A percentile compares a stretch with the other conserved stretches of the same genome.
phyloP scores from a whole-genome alignment of 208 protist genomes.

The Leishmania amazonensis region DNA sequence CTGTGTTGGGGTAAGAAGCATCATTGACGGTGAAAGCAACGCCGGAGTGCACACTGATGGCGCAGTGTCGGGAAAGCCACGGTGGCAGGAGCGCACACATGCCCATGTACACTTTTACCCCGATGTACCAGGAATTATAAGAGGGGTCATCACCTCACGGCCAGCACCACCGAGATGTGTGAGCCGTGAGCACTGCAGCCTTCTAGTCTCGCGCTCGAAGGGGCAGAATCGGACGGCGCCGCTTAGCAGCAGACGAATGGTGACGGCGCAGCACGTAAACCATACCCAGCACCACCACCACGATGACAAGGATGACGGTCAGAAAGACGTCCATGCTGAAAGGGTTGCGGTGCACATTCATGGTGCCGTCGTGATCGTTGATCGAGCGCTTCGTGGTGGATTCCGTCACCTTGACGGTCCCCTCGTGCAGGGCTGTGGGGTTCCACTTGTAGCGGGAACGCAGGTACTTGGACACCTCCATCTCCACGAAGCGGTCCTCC shows the following conservation, averaged over 20 bases:
- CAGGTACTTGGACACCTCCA: slow-evolving; percentile 25
- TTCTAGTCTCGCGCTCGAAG: slow-evolving; percentile 17
- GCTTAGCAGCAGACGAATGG: not conserved
- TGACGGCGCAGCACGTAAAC: slow-evolving; percentile 22
- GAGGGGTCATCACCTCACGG: not conserved
- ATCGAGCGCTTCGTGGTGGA: not conserved
- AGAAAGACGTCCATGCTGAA: slow-evolving; percentile 29
- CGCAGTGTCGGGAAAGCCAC: not conserved
- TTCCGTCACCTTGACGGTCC: not conserved
- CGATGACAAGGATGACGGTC: slow-evolving; percentile 31
- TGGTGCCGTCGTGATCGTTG: not conserved
- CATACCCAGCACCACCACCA: slow-evolving; percentile 21
- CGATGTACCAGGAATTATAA: not conserved
- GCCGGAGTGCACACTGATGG: not conserved
- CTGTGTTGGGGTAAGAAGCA: not conserved
- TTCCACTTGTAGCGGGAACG: slow-evolving; percentile 46
- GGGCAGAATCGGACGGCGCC: slow-evolving; percentile 21
- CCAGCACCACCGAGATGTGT: not conserved
- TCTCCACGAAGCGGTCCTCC: slow-evolving; percentile 2
- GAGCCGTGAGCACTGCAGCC: not conserved
- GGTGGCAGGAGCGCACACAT: not conserved
- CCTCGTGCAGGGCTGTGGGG: slow-evolving; percentile 20
- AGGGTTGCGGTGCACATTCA: slow-evolving; percentile 11
- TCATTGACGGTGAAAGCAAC: not conserved
- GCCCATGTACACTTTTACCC: not conserved